These are phyloP conservation scores for Colletotrichum chrysophilum DNA, from an alignment of 2,329 filamentous ascomycete species.

Conservation along the genomic window DNA sequence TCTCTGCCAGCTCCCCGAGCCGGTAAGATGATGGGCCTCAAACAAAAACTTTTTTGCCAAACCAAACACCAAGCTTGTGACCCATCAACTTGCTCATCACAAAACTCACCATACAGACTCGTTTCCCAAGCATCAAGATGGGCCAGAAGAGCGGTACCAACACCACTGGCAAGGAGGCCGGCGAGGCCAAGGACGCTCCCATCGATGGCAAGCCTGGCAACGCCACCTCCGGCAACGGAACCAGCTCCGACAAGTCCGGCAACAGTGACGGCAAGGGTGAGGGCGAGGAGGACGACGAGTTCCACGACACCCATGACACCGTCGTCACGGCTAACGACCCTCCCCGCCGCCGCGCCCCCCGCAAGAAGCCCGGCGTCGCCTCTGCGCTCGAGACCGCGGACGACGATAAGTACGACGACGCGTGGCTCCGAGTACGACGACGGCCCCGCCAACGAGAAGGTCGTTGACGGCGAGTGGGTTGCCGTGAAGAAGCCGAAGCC, in stretches of 20 bases:
- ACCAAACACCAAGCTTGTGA: neutral
- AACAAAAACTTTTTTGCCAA: neutral
- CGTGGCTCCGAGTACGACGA: constrained; percentile 8
- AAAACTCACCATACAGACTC: neutral
- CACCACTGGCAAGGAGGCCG: neutral
- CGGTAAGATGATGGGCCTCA: neutral
- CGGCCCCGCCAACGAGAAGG: neutral
- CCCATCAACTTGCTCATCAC: neutral
- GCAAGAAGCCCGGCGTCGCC: neutral
- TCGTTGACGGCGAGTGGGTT: neutral
- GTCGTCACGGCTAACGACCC: neutral
- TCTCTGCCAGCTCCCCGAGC: neutral
- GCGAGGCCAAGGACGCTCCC: neutral
- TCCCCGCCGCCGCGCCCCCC: neutral
- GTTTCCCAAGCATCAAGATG: neutral
- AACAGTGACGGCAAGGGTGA: neutral
- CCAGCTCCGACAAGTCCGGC: neutral
- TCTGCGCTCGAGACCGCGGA: constrained; percentile 4
- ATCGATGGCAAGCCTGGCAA: neutral
- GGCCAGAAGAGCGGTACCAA: neutral
- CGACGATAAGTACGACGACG: constrained; percentile 17
- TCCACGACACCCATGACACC: neutral
- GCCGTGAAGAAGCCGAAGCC: neutral
- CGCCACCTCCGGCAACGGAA: neutral
- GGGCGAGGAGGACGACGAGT: neutral